phyloP scores from a whole-genome alignment of 768 basidiomycete species.

The Lentinus brumalis region DNA sequence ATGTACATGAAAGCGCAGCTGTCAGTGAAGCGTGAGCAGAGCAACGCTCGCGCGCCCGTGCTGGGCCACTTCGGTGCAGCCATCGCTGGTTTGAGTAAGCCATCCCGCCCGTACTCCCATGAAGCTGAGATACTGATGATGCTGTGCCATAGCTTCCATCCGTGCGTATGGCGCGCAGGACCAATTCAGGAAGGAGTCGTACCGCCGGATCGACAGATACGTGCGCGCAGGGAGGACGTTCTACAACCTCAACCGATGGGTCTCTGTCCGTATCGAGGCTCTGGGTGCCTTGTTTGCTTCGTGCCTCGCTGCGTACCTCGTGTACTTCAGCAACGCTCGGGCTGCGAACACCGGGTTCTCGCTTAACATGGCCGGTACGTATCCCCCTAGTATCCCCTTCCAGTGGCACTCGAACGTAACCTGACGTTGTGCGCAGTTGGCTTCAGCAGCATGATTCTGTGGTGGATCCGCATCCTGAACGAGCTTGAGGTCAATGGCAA shows the following conservation, averaged over 20 bases:
- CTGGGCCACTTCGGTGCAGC: conserved; percentile 57
- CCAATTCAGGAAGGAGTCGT: conserved; percentile 43
- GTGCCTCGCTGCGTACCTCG: conserved; percentile 53
- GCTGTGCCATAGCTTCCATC: conserved; percentile 41
- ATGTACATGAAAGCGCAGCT: conserved; percentile 61
- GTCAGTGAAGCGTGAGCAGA: conserved; percentile 59
- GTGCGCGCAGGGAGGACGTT: conserved; percentile 42
- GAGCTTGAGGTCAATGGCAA: conserved; percentile 46
- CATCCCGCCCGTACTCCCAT: neutral
- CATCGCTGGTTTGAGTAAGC: conserved; percentile 49
- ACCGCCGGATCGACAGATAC: conserved; percentile 50
- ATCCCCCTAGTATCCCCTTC: neutral
- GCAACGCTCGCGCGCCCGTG: conserved; percentile 51
- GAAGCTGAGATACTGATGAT: neutral
- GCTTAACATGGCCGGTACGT: conserved; percentile 44
- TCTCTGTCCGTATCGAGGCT: conserved; percentile 56
- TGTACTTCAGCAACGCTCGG: conserved; percentile 47
- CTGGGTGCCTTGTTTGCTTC: conserved; percentile 53
- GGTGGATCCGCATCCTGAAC: conserved; percentile 49
- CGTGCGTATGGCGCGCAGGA: conserved; percentile 59
- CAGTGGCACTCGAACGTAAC: neutral
- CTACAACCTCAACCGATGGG: conserved; percentile 53
- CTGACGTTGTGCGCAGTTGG: conserved; percentile 36
- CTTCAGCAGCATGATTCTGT: conserved; percentile 60
- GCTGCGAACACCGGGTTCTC: conserved; percentile 43